A percentile compares a stretch with the other conserved stretches of the same genome.
Conservation (phyloP, 2,329 filamentous ascomycete genomes). For the Sporothrix mexicana region DNA sequence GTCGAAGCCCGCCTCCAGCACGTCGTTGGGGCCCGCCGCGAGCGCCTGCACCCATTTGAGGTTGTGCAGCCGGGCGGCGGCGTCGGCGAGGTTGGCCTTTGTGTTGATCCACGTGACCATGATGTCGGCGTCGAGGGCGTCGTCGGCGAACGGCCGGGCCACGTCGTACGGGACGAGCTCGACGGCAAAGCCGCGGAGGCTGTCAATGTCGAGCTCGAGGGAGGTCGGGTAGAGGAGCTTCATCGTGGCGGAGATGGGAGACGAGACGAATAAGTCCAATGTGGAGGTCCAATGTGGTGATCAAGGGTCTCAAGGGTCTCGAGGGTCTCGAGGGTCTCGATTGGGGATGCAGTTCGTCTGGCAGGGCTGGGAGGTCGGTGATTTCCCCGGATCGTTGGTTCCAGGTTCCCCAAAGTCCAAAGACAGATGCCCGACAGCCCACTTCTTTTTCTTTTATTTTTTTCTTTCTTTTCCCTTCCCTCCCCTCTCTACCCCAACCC, state of each 20-base stretch:
- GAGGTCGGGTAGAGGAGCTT: slow-evolving; percentile 40
- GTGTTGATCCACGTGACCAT: slow-evolving; percentile 55
- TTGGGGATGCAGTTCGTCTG: slow-evolving; percentile 11
- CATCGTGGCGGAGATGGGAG: slow-evolving; percentile 26
- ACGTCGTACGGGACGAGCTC: slow-evolving; percentile 46
- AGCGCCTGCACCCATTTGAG: slow-evolving; percentile 48
- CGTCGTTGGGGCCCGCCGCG: neutral
- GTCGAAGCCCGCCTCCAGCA: slow-evolving; percentile 7
- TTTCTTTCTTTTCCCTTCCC: neutral
- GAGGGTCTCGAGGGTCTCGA: neutral
- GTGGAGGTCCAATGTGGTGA: neutral
- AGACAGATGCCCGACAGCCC: neutral
- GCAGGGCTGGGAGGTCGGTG: neutral
- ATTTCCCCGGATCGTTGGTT: neutral
- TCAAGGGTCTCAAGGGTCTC: neutral
- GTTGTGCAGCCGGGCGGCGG: slow-evolving; percentile 49
- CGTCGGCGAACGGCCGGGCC: slow-evolving; percentile 49
- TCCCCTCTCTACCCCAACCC: neutral
- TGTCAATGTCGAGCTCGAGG: slow-evolving; percentile 37
- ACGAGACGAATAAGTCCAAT: neutral
- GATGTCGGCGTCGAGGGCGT: slow-evolving; percentile 52
- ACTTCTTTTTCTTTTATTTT: no score
- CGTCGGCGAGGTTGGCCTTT: slow-evolving; percentile 51
- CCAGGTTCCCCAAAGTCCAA: slow-evolving; percentile 6
- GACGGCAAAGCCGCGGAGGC: slow-evolving; percentile 38